phyloP scores from a whole-genome alignment of 371 early-diverging fungal genomes.

The Catenaria anguillulae region DNA sequence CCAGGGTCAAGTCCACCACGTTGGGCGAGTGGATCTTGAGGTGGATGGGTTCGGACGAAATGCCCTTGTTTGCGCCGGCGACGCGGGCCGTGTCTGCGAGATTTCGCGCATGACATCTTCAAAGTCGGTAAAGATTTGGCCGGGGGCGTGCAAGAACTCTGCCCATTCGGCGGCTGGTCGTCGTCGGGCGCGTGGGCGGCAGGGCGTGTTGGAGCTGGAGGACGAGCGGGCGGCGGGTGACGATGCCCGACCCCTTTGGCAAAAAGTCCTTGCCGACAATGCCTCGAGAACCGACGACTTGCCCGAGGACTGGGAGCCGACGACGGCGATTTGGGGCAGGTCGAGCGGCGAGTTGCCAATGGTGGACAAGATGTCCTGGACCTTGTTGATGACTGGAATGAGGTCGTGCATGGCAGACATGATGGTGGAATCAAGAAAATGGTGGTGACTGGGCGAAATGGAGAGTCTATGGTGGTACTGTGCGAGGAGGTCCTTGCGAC shows the following conservation, averaged over 20 bases:
- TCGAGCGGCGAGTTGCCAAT: conserved; percentile 63
- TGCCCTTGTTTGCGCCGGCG: conserved; percentile 73
- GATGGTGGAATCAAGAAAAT: too few species aligned
- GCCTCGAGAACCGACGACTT: conserved; percentile 83
- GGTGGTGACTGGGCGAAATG: too few species aligned
- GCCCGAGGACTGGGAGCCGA: conserved; percentile 79
- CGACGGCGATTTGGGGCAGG: conserved; percentile 79
- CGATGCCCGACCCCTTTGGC: conserved; percentile 82
- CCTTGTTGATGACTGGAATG: conserved; percentile 70
- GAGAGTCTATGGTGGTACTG: too few species aligned
- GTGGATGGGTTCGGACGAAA: conserved; percentile 68
- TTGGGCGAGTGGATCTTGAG: conserved; percentile 86
- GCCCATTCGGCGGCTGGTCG: conserved; percentile 1
- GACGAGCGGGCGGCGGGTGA: conserved; percentile 84
- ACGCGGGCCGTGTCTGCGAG: conserved; percentile 69
- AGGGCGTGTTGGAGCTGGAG: conserved; percentile 67
- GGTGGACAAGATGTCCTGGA: conserved; percentile 83
- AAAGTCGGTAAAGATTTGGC: conserved; percentile 63
- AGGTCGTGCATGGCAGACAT: conserved; percentile 49
- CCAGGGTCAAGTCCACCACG: conserved; percentile 90
- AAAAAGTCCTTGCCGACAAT: conserved; percentile 81
- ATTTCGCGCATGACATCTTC: conserved; percentile 74
- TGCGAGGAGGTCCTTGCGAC: too few species aligned
- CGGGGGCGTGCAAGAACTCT: conserved; percentile 55
- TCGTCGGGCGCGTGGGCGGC: conserved; percentile 8